Base-by-base conservation (phyloP, 169 alveolate species). In the Fabrea salina region DNA sequence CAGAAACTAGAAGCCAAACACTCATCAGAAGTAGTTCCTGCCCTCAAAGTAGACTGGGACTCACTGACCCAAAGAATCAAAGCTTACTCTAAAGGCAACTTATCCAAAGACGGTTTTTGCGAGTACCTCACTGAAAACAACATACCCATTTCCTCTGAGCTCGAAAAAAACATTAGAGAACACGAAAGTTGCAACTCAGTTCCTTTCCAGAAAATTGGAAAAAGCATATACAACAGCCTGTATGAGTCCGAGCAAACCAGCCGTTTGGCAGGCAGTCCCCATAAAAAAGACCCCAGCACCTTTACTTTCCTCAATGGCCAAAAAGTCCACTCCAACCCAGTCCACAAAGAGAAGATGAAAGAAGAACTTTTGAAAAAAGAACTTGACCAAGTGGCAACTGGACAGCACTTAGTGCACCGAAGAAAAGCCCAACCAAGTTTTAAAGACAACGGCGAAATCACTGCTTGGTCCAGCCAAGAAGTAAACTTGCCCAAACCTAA, bases 101-200 rank as follows among this genome's bases (percentile, higher is more conserved):
- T 33, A 19, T 19, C 22, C 1, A 64, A 56, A 35, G 35, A 51
- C 1, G 75, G 41, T 16, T 64, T 64, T 33, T 16, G 35, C 32
- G 51, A 19, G 13, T 64, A 64, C 50, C 30, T 64, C 30, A 19
- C 32, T 11, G 75, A 64, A 64, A 64, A 64, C 5, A 33, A 64
- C 3, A n/a, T 64, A 5, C 75, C 75, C 4, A 33, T 64, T 16
- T 39, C 56, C 13, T 16, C 25, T 25, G 75, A 64, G 33, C 39
- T 64, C 25, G 75, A 64, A 40, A 64, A 41, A 64, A 41, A 64
- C 4, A 40, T 64, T 3, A 32, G 75, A 19, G 50, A 37, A 35
- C 75, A 64, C 41, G 75, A 64, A 64, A 33, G 25, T 19, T 39
- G 57, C 32, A 64, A 64, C 19, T 64, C 75, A 19, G 75, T 64